These are phyloP conservation scores for Fusarium subglutinans DNA, from an alignment of 2,329 filamentous ascomycete species.

Conservation along the genomic window DNA sequence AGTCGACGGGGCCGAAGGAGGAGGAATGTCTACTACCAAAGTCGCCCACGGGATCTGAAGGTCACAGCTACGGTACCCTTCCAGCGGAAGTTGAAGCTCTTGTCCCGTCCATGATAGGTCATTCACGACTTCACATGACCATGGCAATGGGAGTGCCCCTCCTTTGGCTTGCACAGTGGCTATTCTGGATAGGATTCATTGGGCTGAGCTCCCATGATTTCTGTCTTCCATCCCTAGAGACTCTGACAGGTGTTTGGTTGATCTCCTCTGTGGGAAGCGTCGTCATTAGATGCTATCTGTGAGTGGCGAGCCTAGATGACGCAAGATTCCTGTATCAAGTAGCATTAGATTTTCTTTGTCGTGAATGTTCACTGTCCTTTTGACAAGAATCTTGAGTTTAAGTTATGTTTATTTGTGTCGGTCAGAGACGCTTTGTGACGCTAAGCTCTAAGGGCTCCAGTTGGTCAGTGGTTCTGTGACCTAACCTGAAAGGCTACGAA, in stretches of 20 bases:
- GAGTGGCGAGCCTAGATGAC: background rate
- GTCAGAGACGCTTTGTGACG: too few relatives aligned
- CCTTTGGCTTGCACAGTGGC: slow-evolving; percentile 10
- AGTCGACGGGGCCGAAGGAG: background rate
- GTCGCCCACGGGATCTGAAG: fast-evolving
- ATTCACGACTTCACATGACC: background rate
- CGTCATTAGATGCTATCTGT: background rate
- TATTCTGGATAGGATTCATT: slow-evolving; percentile 28
- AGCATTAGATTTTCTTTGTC: background rate
- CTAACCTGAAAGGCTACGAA: background rate
- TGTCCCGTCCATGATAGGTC: background rate
- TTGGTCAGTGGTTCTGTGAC: too few relatives aligned
- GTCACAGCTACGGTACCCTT: background rate
- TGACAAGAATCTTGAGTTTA: background rate
- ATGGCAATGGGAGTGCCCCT: background rate
- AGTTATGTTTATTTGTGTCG: background rate
- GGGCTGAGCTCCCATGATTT: slow-evolving; percentile 1
- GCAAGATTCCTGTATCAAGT: background rate
- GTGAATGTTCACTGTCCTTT: background rate
- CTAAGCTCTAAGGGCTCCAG: background rate
- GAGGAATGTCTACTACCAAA: background rate
- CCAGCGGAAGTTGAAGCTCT: background rate
- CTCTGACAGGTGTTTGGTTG: background rate
- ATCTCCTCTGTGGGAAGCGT: background rate
- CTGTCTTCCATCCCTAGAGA: background rate